phyloP scores from a whole-genome alignment of 108 stramenopile genomes.

The Craspedostauros australis region DNA sequence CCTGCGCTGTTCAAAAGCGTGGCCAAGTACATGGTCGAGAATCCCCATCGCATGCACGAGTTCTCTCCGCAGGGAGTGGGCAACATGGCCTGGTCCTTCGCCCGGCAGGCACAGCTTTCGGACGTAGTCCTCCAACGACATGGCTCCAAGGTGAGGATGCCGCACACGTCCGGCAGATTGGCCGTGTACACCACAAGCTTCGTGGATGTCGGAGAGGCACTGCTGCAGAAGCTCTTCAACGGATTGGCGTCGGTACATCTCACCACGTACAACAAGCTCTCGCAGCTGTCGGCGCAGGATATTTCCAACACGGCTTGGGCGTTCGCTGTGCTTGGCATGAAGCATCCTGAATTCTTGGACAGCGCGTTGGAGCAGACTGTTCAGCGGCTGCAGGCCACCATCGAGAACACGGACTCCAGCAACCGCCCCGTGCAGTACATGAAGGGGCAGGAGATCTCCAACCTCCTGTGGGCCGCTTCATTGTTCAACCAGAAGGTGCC shows the following conservation, averaged over 20 bases:
- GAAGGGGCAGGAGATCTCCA: constrained; percentile 73
- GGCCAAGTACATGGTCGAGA: constrained; percentile 59
- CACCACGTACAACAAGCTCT: constrained; percentile 25
- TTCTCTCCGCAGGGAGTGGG: constrained; percentile 73
- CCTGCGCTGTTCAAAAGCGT: constrained; percentile 59
- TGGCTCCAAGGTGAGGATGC: constrained; percentile 22
- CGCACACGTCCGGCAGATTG: constrained; percentile 45
- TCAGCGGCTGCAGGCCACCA: constrained; percentile 24
- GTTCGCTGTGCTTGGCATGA: constrained; percentile 60
- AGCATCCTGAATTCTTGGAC: constrained; percentile 54
- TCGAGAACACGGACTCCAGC: constrained; percentile 6
- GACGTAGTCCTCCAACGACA: constrained; percentile 39
- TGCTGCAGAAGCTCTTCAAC: constrained; percentile 49
- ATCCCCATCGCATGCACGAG: constrained; percentile 29
- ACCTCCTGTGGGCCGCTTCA: constrained; percentile 76
- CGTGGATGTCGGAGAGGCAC: constrained; percentile 65
- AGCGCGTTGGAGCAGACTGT: no score
- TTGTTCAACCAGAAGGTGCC: no score
- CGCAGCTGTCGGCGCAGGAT: constrained; percentile 61
- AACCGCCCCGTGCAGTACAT: neutral
- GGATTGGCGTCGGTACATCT: constrained; percentile 49
- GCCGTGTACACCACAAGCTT: constrained; percentile 65
- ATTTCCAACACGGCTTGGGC: constrained; percentile 65
- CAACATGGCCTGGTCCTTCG: constrained; percentile 56
- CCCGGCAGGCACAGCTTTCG: constrained; percentile 72